Percentiles rank a stretch among this genome's conserved stretches.
These are phyloP conservation scores for Areca catechu DNA, from an alignment of 176 grass and related monocot genomes.

Conservation along the genomic window DNA sequence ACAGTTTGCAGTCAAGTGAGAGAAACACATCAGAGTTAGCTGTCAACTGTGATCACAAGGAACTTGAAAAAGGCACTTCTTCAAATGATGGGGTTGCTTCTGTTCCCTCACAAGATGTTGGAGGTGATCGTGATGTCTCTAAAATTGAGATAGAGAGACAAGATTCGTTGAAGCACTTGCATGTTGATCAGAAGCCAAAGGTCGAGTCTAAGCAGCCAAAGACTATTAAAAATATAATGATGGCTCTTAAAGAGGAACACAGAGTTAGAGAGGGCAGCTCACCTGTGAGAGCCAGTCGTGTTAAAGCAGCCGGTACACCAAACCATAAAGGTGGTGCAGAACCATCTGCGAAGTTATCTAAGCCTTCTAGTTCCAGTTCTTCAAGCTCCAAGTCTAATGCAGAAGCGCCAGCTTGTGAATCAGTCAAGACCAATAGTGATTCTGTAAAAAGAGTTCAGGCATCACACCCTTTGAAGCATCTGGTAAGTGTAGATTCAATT, in stretches of 20 bases:
- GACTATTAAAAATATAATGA: constrained; percentile 60
- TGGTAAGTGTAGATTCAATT: constrained; percentile 36
- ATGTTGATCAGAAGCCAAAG: constrained; percentile 41
- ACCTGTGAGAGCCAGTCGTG: constrained; percentile 51
- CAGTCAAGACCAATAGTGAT: constrained; percentile 37
- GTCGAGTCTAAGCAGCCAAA: constrained; percentile 53
- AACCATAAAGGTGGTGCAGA: constrained; percentile 33
- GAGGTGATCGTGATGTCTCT: constrained; percentile 25
- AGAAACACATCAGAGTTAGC: constrained; percentile 37
- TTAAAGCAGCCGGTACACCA: constrained; percentile 40
- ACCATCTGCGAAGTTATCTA: constrained; percentile 35
- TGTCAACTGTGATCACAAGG: constrained; percentile 34
- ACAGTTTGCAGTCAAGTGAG: constrained; percentile 67
- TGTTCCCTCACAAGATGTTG: constrained; percentile 32
- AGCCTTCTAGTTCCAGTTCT: constrained; percentile 40
- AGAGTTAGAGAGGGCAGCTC: constrained; percentile 64
- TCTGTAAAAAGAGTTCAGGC: constrained; percentile 36
- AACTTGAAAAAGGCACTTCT: constrained; percentile 24
- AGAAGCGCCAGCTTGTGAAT: constrained; percentile 41
- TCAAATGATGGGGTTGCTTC: constrained; percentile 25
- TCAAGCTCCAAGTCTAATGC: constrained; percentile 58
- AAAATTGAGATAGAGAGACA: constrained; percentile 40
- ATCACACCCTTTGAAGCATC: constrained; percentile 45
- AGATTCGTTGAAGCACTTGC: constrained; percentile 38
- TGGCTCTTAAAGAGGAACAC: constrained; percentile 56